Percentiles rank a stretch among this genome's conserved stretches.
These are phyloP conservation scores for Jaminaea rosea DNA, from an alignment of 1,284 basidiomycete species.

Conservation along the genomic window DNA sequence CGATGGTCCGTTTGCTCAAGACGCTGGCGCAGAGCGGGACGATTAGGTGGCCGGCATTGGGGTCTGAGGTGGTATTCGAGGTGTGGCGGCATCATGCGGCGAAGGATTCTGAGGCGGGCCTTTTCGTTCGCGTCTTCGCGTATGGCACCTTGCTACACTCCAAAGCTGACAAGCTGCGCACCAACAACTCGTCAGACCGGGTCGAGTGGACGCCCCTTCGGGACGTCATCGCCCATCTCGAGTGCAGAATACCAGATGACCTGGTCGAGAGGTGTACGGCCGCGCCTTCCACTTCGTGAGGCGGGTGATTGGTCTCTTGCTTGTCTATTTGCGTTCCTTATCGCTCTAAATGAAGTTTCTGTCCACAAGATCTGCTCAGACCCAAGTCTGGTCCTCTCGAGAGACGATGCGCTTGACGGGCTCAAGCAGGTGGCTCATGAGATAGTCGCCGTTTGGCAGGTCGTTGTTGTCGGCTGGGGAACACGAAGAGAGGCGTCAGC, in stretches of 20 bases:
- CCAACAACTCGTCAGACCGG: not conserved
- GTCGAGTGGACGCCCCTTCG: slow-evolving; percentile 11
- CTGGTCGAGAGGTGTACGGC: slow-evolving; percentile 3
- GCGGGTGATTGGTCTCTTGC: too few species aligned
- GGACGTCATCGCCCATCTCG: slow-evolving; percentile 17
- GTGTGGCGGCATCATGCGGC: slow-evolving; percentile 13
- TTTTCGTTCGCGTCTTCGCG: slow-evolving; percentile 13
- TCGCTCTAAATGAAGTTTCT: too few species aligned
- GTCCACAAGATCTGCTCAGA: too few species aligned
- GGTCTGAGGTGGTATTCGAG: slow-evolving; percentile 23
- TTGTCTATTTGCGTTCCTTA: too few species aligned
- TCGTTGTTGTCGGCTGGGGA: slow-evolving; percentile 38
- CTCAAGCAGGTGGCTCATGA: slow-evolving; percentile 30
- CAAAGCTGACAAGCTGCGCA: not conserved
- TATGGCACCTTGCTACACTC: slow-evolving; percentile 9
- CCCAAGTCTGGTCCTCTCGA: not conserved
- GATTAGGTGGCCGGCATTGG: slow-evolving; percentile 24
- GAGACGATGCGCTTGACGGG: slow-evolving; percentile 9
- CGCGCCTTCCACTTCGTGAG: too few species aligned
- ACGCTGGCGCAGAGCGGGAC: slow-evolving; percentile 12
- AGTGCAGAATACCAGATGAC: slow-evolving; percentile 17
- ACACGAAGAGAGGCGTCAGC: too few species aligned
- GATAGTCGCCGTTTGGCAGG: slow-evolving; percentile 41
- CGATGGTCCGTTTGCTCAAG: slow-evolving; percentile 32
- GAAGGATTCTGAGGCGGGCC: not conserved